A percentile compares a stretch with the other conserved stretches of the same genome.
phyloP scores from a whole-genome alignment of 371 early-diverging fungal species.

The Mortierella sp. region DNA sequence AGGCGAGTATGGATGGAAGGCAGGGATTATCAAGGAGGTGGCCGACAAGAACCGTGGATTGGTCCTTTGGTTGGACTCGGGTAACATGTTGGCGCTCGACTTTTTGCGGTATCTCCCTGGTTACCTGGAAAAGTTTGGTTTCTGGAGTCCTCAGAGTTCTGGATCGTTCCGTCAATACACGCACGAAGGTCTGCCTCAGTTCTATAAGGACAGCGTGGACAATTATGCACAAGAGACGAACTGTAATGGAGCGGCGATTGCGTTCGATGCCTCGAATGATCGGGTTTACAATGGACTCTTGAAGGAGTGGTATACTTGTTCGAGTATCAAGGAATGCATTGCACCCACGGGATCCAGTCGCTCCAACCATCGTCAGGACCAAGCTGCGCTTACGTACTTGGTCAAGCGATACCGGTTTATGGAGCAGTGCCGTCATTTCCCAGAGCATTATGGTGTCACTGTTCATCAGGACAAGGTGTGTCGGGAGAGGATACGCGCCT shows the following conservation, averaged over 20 bases:
- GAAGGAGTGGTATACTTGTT: constrained; percentile 67
- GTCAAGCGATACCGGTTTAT: constrained; percentile 46
- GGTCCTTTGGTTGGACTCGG: constrained; percentile 71
- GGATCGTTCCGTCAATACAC: constrained; percentile 65
- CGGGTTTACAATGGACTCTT: constrained; percentile 60
- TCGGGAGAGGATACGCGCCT: constrained; percentile 52
- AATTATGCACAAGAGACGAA: constrained; percentile 61
- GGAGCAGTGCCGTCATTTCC: constrained; percentile 47
- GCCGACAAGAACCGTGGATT: constrained; percentile 59
- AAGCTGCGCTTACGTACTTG: constrained; percentile 69
- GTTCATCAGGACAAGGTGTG: constrained; percentile 64
- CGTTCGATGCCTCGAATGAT: constrained; percentile 63
- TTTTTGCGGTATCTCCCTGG: constrained; percentile 59
- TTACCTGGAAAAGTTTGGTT: constrained; percentile 58
- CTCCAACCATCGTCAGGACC: constrained; percentile 73
- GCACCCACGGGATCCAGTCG: constrained; percentile 72
- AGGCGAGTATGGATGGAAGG: constrained; percentile 77
- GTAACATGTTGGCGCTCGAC: constrained; percentile 64
- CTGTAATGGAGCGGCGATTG: constrained; percentile 72
- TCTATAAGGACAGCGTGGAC: constrained; percentile 55
- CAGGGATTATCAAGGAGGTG: constrained; percentile 70
- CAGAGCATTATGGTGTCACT: constrained; percentile 64
- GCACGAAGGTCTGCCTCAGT: constrained; percentile 69
- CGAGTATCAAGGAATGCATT: constrained; percentile 64
- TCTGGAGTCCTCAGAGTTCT: constrained; percentile 68